These are phyloP conservation scores for Calendula officinalis DNA, from an alignment of 129 eudicot species.

Conservation along the genomic window DNA sequence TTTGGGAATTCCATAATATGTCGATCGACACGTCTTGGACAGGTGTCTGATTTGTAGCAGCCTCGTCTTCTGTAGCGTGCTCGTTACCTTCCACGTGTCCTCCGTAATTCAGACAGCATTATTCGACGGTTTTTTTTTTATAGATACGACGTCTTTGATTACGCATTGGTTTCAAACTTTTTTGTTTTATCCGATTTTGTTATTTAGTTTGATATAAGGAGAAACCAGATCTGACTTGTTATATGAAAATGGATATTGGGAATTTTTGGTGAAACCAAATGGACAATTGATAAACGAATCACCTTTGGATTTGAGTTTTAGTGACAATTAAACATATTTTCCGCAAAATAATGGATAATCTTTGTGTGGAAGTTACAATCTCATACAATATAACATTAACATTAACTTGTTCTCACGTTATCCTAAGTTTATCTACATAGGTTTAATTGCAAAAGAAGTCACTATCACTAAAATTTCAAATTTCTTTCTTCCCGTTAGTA, in stretches of 20 bases:
- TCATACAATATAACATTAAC: no score
- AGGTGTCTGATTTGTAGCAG: constrained; percentile 27
- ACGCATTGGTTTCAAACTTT: neutral
- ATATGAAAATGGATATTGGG: neutral
- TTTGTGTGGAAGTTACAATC: no score
- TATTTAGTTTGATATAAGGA: neutral
- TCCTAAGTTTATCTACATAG: no score
- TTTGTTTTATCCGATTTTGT: constrained; percentile 1
- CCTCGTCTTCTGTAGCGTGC: constrained; percentile 23
- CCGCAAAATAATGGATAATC: no score
- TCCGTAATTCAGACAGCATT: constrained; percentile 16
- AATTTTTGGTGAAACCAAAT: no score
- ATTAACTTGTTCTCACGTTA: no score
- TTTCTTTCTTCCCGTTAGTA: no score
- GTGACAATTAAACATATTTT: no score
- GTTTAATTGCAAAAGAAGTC: no score
- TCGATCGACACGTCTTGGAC: constrained; percentile 36
- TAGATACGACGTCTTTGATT: constrained; percentile 1
- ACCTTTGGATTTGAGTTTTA: no score
- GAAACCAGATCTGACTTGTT: neutral
- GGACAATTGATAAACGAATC: no score
- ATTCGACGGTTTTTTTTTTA: constrained; percentile 20
- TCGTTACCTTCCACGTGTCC: constrained; percentile 31
- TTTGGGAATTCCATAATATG: constrained; percentile 1
- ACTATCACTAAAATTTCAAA: no score